phyloP scores from a whole-genome alignment of 805 yeast genomes.

The Danielia reshetovae region DNA sequence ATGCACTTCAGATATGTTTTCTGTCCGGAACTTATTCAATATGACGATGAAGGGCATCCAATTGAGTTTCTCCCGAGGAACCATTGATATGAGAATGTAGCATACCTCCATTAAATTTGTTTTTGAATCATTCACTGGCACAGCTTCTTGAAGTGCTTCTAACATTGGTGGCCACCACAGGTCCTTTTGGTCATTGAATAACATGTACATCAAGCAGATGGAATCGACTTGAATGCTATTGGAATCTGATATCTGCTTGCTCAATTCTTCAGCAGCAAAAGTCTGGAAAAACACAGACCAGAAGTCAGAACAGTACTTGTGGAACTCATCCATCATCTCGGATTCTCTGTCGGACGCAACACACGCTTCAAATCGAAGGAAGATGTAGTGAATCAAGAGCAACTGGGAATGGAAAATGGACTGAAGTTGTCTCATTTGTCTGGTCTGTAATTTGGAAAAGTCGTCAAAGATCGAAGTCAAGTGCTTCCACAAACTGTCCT shows the following conservation, averaged over 20 bases:
- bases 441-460: conserved; percentile 14
- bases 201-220: conserved; percentile 16
- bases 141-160: conserved; percentile 15
- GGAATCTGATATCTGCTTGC: conserved; percentile 1
- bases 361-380: conserved; percentile 6
- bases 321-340: not conserved
- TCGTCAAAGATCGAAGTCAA: conserved; percentile 13
- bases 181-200: conserved; percentile 11
- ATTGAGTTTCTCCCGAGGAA: conserved; percentile 10
- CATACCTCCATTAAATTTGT: conserved; percentile 16
- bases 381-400: conserved; percentile 9
- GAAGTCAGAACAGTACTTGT: conserved; percentile 10
- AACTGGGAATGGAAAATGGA: conserved; percentile 10
- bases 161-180: conserved; percentile 27
- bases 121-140: conserved; percentile 5
- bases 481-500: conserved; percentile 14
- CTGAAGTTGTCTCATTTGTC: conserved; percentile 10
- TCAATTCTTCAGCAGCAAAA: conserved; percentile 14
- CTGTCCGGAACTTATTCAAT: conserved; percentile 13
- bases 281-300: conserved; percentile 21
- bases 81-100: conserved; percentile 14
- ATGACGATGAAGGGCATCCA: conserved; percentile 26
- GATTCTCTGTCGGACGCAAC: not conserved
- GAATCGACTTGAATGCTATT: conserved; percentile 16
- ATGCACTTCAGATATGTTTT: conserved; percentile 17